Evolutionary conservation across 768 basidiomycete species (phyloP).

Genomic region (Russula sp.): DNA sequence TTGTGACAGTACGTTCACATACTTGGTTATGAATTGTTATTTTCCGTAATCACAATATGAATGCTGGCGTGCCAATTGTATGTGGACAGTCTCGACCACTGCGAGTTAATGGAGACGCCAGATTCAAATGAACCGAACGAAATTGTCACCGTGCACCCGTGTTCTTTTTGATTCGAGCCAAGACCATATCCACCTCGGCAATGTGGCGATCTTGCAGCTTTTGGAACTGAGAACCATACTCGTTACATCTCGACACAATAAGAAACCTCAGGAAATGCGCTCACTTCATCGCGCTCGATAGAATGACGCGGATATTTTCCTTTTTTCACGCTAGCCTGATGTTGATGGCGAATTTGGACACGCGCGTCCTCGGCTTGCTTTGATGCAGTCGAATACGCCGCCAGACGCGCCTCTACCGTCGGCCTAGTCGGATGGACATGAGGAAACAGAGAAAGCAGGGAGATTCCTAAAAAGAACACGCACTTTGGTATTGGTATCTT

Average conservation of each 20-base stretch:
- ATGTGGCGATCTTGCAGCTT: constrained; percentile 58
- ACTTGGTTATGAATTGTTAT: background rate
- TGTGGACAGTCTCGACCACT: background rate
- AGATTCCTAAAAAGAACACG: background rate
- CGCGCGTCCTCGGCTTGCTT: constrained; percentile 71
- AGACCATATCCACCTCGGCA: constrained; percentile 56
- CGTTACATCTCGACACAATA: background rate
- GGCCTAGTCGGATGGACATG: constrained; percentile 39
- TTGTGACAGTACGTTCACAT: background rate
- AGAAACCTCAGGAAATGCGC: constrained; percentile 20
- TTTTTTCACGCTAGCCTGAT: constrained; percentile 57
- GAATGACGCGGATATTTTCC: constrained; percentile 65
- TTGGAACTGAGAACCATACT: constrained; percentile 49
- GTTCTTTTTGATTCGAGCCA: constrained; percentile 56
- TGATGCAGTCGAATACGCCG: constrained; percentile 46
- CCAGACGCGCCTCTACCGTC: constrained; percentile 62
- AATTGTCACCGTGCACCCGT: constrained; percentile 28
- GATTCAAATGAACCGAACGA: background rate
- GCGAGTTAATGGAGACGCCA: background rate
- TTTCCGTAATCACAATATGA: background rate
- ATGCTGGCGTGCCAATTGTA: background rate
- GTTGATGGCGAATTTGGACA: constrained; percentile 66
- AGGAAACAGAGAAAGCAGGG: background rate
- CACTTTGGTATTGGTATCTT: constrained; percentile 79
- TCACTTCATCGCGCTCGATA: constrained; percentile 61